A percentile compares a stretch with the other conserved stretches of the same genome.
These are phyloP conservation scores for Pterocarpus santalinus DNA, from an alignment of 306 rosid genomes.

Conservation along the genomic window DNA sequence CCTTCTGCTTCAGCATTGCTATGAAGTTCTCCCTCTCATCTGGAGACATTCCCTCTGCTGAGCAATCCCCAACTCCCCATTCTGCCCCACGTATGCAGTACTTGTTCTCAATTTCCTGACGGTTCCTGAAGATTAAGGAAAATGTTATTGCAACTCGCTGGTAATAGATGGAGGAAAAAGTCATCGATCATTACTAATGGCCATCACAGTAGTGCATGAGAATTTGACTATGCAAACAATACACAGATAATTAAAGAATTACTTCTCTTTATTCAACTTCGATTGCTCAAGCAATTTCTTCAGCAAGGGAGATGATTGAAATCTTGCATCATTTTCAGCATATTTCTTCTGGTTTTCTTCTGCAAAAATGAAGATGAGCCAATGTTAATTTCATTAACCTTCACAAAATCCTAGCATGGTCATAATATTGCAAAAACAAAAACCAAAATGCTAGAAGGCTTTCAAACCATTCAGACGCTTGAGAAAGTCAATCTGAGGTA, in stretches of 20 bases:
- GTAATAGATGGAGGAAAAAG: neutral
- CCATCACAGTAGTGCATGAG: neutral
- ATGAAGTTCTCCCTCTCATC: constrained; percentile 80
- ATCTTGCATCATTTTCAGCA: constrained; percentile 81
- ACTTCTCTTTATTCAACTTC: constrained; percentile 88
- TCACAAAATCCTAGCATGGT: constrained; percentile 37
- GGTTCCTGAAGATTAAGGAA: constrained; percentile 62
- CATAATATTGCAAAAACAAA: constrained; percentile 10
- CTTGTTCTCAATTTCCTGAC: constrained; percentile 70
- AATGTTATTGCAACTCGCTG: neutral
- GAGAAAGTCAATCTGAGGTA: constrained; percentile 88
- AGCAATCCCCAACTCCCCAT: constrained; percentile 98
- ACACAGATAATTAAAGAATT: constrained; percentile 32
- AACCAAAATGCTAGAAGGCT: constrained; percentile 5
- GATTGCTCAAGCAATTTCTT: constrained; percentile 80
- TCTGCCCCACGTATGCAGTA: constrained; percentile 93
- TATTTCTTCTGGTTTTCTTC: constrained; percentile 93
- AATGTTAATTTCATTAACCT: constrained; percentile 39
- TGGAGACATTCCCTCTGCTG: constrained; percentile 79
- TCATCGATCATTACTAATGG: too few species aligned
- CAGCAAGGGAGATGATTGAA: constrained; percentile 74
- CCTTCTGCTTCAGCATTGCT: constrained; percentile 74
- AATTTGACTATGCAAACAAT: constrained; percentile 22
- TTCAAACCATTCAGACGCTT: constrained; percentile 69
- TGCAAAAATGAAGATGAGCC: constrained; percentile 47